Base-by-base conservation (phyloP, 768 basidiomycete genomes). In the Phaffia tasmanica region DNA sequence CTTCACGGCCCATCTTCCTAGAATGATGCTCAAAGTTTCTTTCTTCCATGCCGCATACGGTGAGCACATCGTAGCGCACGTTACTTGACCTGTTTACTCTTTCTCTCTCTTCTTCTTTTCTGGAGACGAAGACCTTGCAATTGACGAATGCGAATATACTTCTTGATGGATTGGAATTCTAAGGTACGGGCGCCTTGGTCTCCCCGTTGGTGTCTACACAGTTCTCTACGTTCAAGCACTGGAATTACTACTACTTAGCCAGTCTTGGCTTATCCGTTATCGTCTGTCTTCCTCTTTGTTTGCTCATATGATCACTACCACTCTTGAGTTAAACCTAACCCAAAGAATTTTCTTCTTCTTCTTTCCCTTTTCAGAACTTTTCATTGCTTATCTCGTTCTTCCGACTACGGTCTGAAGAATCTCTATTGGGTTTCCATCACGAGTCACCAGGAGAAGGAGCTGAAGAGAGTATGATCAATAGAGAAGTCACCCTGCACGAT, bases 201-300 rank as follows among this genome's bases (percentile, higher is more conserved):
- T 60, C 51, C 46, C 65, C 65, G 11, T 54, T 67, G 0, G 50
- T 67, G 23, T 60, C 65, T 11, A 64, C 63, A 2, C 61, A 62
- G 61, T 62, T 62, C 19, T 62, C 61, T 1, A 62, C 29, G 27
- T 49, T 62, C 29, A n/a, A 25, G 6, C 80, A 77, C 46, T 91
- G 89, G 89, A 86, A 84, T 0, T 85, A 86, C 74, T 86, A 90
- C 73, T 92, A 84, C 72, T 79, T 90, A 11, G 78, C 78, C 0
- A 88, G 87, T 0, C 75, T 90, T 0, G 85, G 83, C 0, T 70
- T 92, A n/a, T 83, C 86, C 0, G 63, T 83, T 19, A 69, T 78
- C 51, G 89, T 67, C 21, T 46, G 65, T 67, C 19, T n/a, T 25
- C 6, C 8, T 21, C 21, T 51, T 47, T 27, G 46, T 42, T 46